Conservation (phyloP, 306 rosid genomes). For the Trifolium pratense region DNA sequence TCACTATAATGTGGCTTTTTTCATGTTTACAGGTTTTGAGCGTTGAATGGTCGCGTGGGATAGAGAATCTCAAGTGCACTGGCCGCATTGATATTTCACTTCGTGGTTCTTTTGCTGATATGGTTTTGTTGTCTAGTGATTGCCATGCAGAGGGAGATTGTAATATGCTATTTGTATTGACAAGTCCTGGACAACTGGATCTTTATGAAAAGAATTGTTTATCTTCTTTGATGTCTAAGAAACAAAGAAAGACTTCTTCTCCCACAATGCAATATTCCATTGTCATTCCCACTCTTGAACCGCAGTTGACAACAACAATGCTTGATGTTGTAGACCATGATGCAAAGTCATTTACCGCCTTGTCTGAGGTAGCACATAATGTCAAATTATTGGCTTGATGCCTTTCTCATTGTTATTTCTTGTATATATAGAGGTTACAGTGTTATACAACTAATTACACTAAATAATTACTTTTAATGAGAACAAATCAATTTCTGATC, state of each 20-base stretch:
- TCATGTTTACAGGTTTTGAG: conserved; percentile 66
- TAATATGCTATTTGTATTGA: conserved; percentile 65
- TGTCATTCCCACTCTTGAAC: conserved; percentile 75
- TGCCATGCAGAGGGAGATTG: conserved; percentile 47
- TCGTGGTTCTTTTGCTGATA: conserved; percentile 83
- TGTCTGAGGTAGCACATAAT: conserved; percentile 73
- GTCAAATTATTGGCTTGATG: too few relatives aligned
- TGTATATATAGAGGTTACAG: too few relatives aligned
- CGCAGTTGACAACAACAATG: conserved; percentile 66
- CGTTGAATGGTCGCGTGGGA: conserved; percentile 79
- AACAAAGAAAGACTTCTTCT: conserved; percentile 49
- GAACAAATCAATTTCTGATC: too few relatives aligned
- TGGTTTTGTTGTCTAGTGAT: conserved; percentile 60
- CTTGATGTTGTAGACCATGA: conserved; percentile 58
- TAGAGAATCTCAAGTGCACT: conserved; percentile 69
- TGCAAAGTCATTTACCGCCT: conserved; percentile 46
- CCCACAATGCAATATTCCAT: conserved; percentile 58
- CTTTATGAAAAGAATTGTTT: conserved; percentile 59
- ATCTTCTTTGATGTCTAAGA: conserved; percentile 59
- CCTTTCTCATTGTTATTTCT: too few relatives aligned
- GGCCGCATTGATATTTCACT: conserved; percentile 69
- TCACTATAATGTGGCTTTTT: conserved; percentile 33
- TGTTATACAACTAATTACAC: too few relatives aligned
- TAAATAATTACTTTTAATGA: too few relatives aligned
- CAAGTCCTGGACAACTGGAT: conserved; percentile 82